Base-by-base conservation (phyloP, 352 stramenopile species). In the Pythium pyrilobum region DNA sequence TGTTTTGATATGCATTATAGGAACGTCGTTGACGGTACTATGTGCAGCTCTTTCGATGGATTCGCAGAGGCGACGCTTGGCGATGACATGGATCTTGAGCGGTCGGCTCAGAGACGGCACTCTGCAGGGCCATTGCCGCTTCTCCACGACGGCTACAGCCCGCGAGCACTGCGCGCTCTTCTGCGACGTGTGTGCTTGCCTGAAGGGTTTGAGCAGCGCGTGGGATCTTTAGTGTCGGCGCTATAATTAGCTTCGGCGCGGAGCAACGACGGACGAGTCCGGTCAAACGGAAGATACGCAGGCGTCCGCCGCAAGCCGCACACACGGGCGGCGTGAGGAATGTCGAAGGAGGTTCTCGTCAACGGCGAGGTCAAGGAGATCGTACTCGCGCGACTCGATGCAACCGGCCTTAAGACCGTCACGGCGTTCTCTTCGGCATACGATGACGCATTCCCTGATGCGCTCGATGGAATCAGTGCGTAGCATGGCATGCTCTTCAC, bases 401-500 rank as follows among this genome's bases (percentile, higher is more conserved):
- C 71, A 18, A 72, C 67, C 0, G 75, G 73, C 0, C 49, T 74
- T 16, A 70, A 69, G 45, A 87, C 77, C 28, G 64, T 82, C 52
- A 77, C 72, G 12, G 69, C 67, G 24, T 84, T 81, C 38, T 74
- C 76, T 0, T 78, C 73, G 2, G 58, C 65, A 7, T 89, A 87
- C 54, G 71, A 77, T 51, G 54, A 76, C 48, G 57, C 67, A 20
- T 89, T 85, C 42, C 79, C 79, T 2, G 58, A 64, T 11, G 54
- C 76, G n/a, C 69, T 89, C 12, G 72, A 87, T 21, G 79, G 79
- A 5, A 81, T 89, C 56, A 72, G 79, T 87, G 71, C 27, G 69
- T 64, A 47, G 16, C 10, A 13, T 40, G 16, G 16, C 15, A 24
- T 25, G 23, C 13, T 45, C 11, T 36, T n/a, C 34, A 28, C 13